Base-by-base conservation (phyloP, 805 yeast genomes). In the Hanseniaspora thailandica region DNA sequence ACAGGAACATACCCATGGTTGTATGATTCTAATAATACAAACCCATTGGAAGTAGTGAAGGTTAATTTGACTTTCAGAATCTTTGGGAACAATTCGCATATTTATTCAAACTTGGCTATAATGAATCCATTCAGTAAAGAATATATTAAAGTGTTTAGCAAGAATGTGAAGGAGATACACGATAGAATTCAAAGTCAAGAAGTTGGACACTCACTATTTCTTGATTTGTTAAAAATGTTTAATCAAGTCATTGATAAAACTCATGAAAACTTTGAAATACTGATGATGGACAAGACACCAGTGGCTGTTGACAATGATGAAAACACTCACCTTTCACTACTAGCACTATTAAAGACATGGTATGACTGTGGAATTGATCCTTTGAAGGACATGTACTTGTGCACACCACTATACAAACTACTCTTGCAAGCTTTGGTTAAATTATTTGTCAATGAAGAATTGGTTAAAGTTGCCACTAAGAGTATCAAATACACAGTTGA, bases 271-370 rank as follows among this genome's bases (percentile, higher is more conserved):
- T 19, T n/a, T 43, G 26, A 9, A 3, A n/a, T 7, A 13, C n/a
- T 30, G 15, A 28, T 20, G 2, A 39, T 28, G 4, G 30, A 38
- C 9, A 15, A 39, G 5, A 31, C 40, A 8, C 12, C 2, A 20
- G 72, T 90, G 43, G 75, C 83, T 48, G 76, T 73, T 23, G 86
- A 86, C 1, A 87, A 86, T 2, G 71, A 60, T 54, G 94, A 94
- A 44, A 93, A 93, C 65, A 86, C 96, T 3, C 98, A 93, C 66
- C 70, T 93, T 47, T 84, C 96, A 1, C 68, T 93, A 36, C 69
- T 93, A 54, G 94, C 95, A 1, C 88, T 93, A 45, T 97, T 86
- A 1, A 97, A 93, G 67, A 82, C 93, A 62, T 93, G 98, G 98
- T 78, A 76, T 61, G 81, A 81, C 57, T 69, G 86, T 41, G 84